These are phyloP conservation scores for Pythium aristosporum DNA, from an alignment of 352 stramenopile species.

Conservation along the genomic window DNA sequence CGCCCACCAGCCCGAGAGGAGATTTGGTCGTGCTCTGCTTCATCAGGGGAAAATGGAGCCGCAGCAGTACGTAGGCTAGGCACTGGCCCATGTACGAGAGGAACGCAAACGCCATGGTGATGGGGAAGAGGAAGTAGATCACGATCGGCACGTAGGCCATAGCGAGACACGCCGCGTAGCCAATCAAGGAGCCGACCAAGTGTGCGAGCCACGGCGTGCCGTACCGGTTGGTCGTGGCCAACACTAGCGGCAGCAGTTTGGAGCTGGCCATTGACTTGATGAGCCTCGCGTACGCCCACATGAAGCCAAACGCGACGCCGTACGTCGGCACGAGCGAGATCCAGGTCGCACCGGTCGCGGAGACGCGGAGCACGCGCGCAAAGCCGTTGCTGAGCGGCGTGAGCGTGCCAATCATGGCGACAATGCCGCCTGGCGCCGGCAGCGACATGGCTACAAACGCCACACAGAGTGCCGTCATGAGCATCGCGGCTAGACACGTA, in stretches of 20 bases:
- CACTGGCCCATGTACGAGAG: conserved; percentile 28
- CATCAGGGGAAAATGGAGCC: conserved; percentile 9
- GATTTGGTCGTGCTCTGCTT: conserved; percentile 22
- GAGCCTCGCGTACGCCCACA: conserved; percentile 25
- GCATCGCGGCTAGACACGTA: conserved; percentile 11
- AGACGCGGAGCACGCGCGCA: conserved; percentile 6
- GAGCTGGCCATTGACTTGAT: conserved; percentile 22
- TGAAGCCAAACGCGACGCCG: conserved; percentile 30
- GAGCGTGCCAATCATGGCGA: conserved; percentile 1
- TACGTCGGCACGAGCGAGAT: conserved; percentile 29
- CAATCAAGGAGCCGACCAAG: conserved; percentile 3
- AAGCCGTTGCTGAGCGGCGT: conserved; percentile 18
- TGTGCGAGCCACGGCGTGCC: conserved; percentile 14
- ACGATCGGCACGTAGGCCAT: conserved; percentile 3
- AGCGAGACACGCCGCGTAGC: conserved; percentile 9
- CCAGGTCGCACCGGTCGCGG: conserved; percentile 7
- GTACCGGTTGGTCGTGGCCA: conserved; percentile 7
- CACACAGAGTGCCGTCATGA: conserved; percentile 6
- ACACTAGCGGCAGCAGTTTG: conserved; percentile 11
- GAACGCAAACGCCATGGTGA: conserved; percentile 18
- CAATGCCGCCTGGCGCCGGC: conserved; percentile 2
- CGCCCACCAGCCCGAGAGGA: conserved; percentile 20
- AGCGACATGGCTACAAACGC: conserved; percentile 15
- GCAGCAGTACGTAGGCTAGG: conserved; percentile 19
- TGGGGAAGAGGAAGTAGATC: conserved; percentile 13